Percentiles rank a stretch among this genome's conserved stretches.
These are phyloP conservation scores for Dactylonectria macrodidyma DNA, from an alignment of 2,329 filamentous ascomycete species.

Conservation along the genomic window DNA sequence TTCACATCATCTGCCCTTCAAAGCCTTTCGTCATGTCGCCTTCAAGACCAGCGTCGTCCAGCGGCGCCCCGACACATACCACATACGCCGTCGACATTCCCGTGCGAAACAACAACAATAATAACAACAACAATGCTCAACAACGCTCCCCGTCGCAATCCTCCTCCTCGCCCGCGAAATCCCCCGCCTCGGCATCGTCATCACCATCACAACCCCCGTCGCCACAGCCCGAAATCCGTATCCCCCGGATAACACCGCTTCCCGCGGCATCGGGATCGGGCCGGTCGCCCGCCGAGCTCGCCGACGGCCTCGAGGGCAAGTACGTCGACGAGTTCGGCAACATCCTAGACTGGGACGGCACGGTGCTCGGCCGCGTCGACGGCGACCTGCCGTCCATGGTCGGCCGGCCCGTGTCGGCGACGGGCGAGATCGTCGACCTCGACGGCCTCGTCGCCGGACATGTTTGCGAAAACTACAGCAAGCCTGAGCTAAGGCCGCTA, in stretches of 20 bases:
- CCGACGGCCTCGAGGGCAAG: constrained; percentile 62
- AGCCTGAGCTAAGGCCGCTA: constrained; percentile 66
- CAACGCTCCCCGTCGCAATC: not conserved
- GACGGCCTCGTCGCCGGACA: constrained; percentile 86
- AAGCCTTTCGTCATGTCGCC: constrained; percentile 14
- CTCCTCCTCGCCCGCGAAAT: constrained; percentile 15
- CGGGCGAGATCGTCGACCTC: constrained; percentile 75
- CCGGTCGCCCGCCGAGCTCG: constrained; percentile 53
- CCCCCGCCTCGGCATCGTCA: constrained; percentile 21
- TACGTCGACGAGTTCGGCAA: constrained; percentile 69
- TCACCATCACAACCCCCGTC: not conserved
- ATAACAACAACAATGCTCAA: not conserved
- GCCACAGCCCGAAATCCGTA: constrained; percentile 45
- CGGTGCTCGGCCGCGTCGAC: constrained; percentile 66
- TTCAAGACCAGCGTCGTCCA: constrained; percentile 33
- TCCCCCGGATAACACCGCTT: constrained; percentile 60
- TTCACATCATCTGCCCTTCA: constrained; percentile 11
- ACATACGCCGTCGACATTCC: constrained; percentile 47
- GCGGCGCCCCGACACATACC: constrained; percentile 42
- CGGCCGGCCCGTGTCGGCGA: constrained; percentile 61
- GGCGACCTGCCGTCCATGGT: constrained; percentile 71
- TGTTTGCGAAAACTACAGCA: constrained; percentile 72
- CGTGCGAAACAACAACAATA: constrained; percentile 29
- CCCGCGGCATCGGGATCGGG: constrained; percentile 37
- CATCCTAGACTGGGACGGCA: constrained; percentile 64